Evolutionary conservation across 139 green algal species (phyloP), one percentile per base, ranked within the genome.

Genomic region (Diplosphaera chodatii): DNA sequence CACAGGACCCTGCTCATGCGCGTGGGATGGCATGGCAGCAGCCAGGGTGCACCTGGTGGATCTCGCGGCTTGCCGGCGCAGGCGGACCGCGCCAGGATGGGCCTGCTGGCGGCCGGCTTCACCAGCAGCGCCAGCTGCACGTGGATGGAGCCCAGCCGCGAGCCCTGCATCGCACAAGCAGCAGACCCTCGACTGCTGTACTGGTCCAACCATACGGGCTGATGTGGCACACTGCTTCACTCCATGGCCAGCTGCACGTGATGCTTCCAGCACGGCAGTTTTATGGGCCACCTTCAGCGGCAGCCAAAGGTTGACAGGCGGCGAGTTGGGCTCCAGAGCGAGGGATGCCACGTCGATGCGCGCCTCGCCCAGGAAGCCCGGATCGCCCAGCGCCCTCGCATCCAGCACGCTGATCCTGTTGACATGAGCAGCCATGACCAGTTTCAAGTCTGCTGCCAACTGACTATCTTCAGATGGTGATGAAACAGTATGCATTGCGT

Each of bases 371-470:
- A 76, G 40, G 28, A 70, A 22, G 25, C 71, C 71, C 0, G 71
- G 71, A 64, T 76, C 71, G 0, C 71, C 71, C 29, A 70, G 21
- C 3, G 71, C 71, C 22, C 63, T 48, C 16, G 71, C 71, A 66
- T 76, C 71, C 40, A 76, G 30, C 40, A 76, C 64, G 34, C 41
- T 66, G 18, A 76, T 31, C 71, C 71, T 76, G n/a, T n/a, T n/a
- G n/a, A n/a, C n/a, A n/a, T n/a, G n/a, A n/a, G n/a, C n/a, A n/a
- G n/a, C n/a, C n/a, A n/a, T n/a, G n/a, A n/a, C n/a, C n/a, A n/a
- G n/a, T n/a, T n/a, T n/a, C n/a, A n/a, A n/a, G n/a, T n/a, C n/a
- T n/a, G n/a, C n/a, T n/a, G n/a, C n/a, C n/a, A n/a, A n/a, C n/a
- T n/a, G n/a, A n/a, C n/a, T n/a, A n/a, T n/a, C n/a, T n/a, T n/a